Base-by-base conservation (phyloP, 345 rosid genomes). In the Melastoma malabathricum region DNA sequence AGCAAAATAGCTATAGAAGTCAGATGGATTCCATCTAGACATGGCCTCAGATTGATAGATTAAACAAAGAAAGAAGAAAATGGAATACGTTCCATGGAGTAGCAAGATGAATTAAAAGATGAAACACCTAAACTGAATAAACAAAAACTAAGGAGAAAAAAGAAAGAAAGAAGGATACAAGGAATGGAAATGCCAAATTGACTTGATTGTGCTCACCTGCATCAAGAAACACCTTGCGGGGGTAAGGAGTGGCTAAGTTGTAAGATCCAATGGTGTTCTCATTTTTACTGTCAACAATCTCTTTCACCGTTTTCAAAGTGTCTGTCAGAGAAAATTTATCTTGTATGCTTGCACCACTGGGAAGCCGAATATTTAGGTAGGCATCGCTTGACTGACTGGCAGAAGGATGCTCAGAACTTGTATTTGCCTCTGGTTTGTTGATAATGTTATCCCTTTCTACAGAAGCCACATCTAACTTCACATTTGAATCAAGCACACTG, bases 221-320 rank as follows among this genome's bases (percentile, higher is more conserved):
- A 76, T 78, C 81, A 59, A 56, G 67, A 64, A 83, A 89, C 18
- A 81, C 73, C 72, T 73, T 86, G 64, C 89, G 84, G 17, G 97
- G 95, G 73, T 89, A 86, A 48, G 95, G 97, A 65, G 79, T 58
- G 3, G 90, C 95, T 58, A 89, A 84, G 72, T 89, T 76, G 54
- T 83, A 86, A 15, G 84, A 59, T 60, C 78, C 65, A 43, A 70
- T 48, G 47, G 39, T 69, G 55, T 52, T 52, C 57, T 72, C 55
- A 67, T 64, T 85, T 57, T 81, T 81, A 57, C 62, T 68, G 67
- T 75, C 81, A 59, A 89, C 88, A 56, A 70, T 76, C 62, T 86
- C 90, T 72, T 77, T 86, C 58, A 89, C 80, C 59, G 57, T 66
- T 41, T 80, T 63, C 76, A 89, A 59, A 54, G 71, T 64, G 63